These are phyloP conservation scores for Fraxinus nigra DNA, from an alignment of 305 asterid species.

Conservation along the genomic window DNA sequence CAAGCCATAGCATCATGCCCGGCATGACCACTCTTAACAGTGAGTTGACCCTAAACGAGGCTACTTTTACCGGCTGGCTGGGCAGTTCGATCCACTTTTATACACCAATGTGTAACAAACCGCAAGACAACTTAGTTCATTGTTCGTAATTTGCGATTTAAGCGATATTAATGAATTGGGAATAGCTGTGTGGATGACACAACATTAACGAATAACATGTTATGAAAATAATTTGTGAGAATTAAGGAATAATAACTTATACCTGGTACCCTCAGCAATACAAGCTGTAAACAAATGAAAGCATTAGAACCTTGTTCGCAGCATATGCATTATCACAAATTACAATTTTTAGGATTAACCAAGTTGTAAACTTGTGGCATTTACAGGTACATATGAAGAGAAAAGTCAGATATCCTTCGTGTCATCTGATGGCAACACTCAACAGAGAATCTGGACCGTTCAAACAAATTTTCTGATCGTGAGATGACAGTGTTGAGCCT, in stretches of 20 bases:
- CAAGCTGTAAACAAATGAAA: constrained; percentile 23
- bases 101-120: not conserved
- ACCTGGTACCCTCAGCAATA: constrained; percentile 33
- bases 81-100: not conserved
- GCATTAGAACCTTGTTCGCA: constrained; percentile 15
- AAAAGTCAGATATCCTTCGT: not conserved
- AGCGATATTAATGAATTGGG: not conserved
- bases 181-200: not conserved
- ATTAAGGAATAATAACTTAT: constrained; percentile 33
- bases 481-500: not conserved
- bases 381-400: not conserved
- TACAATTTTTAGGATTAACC: not conserved
- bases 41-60: not conserved
- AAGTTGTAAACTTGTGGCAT: not conserved
- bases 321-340: constrained; percentile 3
- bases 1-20: not conserved
- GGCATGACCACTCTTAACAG: not conserved
- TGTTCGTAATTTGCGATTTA: not conserved
- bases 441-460: not conserved
- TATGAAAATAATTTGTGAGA: not conserved
- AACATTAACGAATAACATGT: not conserved
- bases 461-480: not conserved
- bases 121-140: not conserved
- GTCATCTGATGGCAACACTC: not conserved
- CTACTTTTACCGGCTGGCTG: not conserved